Evolutionary conservation across 148 eudicot genomes (phyloP), one percentile per base, ranked within the genome.

Genomic region (Dianthus caryophyllus): DNA sequence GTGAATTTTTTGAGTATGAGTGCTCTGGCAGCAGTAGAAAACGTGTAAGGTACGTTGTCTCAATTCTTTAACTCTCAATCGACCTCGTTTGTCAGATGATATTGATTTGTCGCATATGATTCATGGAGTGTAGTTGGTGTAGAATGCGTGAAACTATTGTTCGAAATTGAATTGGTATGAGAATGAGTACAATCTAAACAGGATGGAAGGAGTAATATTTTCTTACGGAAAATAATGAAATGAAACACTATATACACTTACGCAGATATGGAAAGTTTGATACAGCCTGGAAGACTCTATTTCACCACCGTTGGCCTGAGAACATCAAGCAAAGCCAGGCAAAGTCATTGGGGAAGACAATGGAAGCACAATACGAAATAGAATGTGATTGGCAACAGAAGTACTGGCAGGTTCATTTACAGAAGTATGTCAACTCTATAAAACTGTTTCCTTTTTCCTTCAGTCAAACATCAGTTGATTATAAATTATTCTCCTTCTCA

Each of bases 331-430:
- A 56, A 65, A 77, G n/a, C 51, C 68, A 58, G 39, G 64, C 18
- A 39, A 73, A 53, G 25, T 51, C 65, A 48, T 65, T 74, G 61
- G 64, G 72, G 59, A 48, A 56, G 29, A 79, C 67, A 67, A 65
- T 65, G 11, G 71, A 27, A 49, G 55, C 68, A 55, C 76, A 73
- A 54, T 24, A 57, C 63, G 78, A 76, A 27, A 49, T 71, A 47
- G 25, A 50, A 6, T 54, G 51, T 69, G 88, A 91, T 55, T 91
- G 97, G 97, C 81, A 76, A 52, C 92, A 86, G 65, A 79, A 72
- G 53, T 91, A 87, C 69, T 91, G 96, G 97, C 87, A 91, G 77
- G 59, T 74, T 56, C 97, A 91, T 81, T 55, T 91, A 52, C 97
- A 92, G 70, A 78, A 80, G 97, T 92, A 87, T 71, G 82, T 29